phyloP scores from a whole-genome alignment of 2,329 filamentous ascomycete genomes.

The Neospermospora avenae region DNA sequence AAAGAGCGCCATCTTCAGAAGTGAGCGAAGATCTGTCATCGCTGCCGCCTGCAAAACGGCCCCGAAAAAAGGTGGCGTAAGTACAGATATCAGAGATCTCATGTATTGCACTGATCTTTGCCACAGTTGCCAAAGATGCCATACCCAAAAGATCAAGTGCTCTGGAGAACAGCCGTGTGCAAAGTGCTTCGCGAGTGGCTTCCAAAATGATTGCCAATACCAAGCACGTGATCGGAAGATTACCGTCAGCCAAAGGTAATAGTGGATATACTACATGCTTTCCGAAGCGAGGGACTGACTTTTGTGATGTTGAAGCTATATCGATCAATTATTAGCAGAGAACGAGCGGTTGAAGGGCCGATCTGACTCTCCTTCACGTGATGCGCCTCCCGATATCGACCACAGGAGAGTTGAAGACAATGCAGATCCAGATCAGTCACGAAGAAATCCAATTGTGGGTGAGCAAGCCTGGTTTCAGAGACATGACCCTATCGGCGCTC shows the following conservation, averaged over 20 bases:
- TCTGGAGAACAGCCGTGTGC: constrained; percentile 4
- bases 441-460: constrained; percentile 35
- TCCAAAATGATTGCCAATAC: constrained; percentile 3
- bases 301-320: not conserved
- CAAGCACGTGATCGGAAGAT: not conserved
- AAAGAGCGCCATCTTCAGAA: not conserved
- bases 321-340: not conserved
- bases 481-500: constrained; percentile 33
- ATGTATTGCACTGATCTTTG: not conserved
- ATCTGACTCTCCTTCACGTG: not conserved
- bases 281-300: not conserved
- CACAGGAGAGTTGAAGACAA: not conserved
- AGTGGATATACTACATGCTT: not conserved
- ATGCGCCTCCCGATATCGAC: not conserved
- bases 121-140: constrained; percentile 5
- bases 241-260: not conserved
- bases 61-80: not conserved
- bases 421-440: not conserved
- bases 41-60: not conserved
- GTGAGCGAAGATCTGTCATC: not conserved
- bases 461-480: constrained; percentile 38
- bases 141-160: constrained; percentile 7
- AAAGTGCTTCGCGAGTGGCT: not conserved
- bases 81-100: not conserved
- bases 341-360: not conserved